Evolutionary conservation across 345 rosid species (phyloP), one percentile per base, ranked within the genome.

Genomic region (Ceriops zippeliana): DNA sequence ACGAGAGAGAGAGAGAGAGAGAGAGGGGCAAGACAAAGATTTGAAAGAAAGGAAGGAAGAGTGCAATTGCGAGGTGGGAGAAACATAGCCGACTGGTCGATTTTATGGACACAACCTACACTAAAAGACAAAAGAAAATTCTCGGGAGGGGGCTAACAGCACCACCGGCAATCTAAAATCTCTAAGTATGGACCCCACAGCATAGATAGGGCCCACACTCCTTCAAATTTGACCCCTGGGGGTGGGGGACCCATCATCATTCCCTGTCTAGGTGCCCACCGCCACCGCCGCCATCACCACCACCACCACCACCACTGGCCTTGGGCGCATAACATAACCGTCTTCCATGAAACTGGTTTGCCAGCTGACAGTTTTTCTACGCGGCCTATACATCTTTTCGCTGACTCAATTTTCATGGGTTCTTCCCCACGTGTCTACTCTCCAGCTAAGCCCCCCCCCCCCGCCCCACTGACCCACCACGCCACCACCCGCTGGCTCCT

Each of bases 301-400:
- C 17, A 2, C 0, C 49, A 73, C n/a, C 2, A 2, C 15, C 17
- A 7, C 16, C 5, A 0, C 21, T 24, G 0, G 63, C 15, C 35
- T 1, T 7, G 1, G 37, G 8, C 37, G 37, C 37, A 7, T 34
- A 34, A 27, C 69, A 1, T 16, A 21, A 73, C 71, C 77, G 71
- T 73, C 75, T 58, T 42, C 49, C 4, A 42, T 3, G 1, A 11
- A 1, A 3, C 15, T 13, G 0, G 4, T 13, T 13, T 16, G 58
- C 52, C 60, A 22, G 64, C 61, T 26, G 49, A 19, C 49, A 10
- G 66, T 16, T 37, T 4, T 4, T 22, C 61, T 63, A 71, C 77
- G 77, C 76, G 81, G 77, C 59, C 24, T 52, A 61, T 7, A 1
- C 73, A 73, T 11, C 59, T 56, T 16, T 72, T 71, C 63, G 81